A percentile compares a stretch with the other conserved stretches of the same genome.
Evolutionary conservation across 75 land plant species (phyloP).

Genomic region (Pinus taeda): DNA sequence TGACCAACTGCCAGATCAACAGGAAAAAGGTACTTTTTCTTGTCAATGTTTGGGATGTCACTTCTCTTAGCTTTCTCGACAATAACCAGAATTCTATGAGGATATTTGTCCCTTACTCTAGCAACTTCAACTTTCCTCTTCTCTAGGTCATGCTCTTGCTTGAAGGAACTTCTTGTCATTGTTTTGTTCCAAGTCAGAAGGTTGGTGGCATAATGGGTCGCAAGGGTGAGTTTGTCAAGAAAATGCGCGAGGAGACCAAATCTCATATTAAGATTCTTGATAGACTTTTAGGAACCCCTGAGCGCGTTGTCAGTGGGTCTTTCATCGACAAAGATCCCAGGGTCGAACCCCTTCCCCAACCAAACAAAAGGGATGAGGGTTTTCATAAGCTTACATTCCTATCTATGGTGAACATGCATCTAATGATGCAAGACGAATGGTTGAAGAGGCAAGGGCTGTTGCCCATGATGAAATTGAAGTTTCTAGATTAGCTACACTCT

Average conservation of each 20-base stretch:
- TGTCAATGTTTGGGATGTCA: slow-evolving; percentile 42
- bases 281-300: too few species aligned
- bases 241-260: too few species aligned
- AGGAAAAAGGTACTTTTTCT: slow-evolving; percentile 58
- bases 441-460: slow-evolving; percentile 82
- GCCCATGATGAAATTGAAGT: slow-evolving; percentile 87
- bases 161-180: slow-evolving; percentile 59
- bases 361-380: too few species aligned
- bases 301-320: too few species aligned
- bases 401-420: slow-evolving; percentile 31
- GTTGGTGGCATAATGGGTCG: too few species aligned
- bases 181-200: not conserved
- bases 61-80: slow-evolving; percentile 51
- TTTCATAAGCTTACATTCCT: too few species aligned
- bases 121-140: slow-evolving; percentile 33
- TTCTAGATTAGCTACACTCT: slow-evolving; percentile 62
- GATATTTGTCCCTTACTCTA: slow-evolving; percentile 32
- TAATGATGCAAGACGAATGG: slow-evolving; percentile 85
- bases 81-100: slow-evolving; percentile 34
- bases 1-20: slow-evolving; percentile 76
- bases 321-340: too few species aligned
- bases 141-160: slow-evolving; percentile 56
- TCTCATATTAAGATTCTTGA: too few species aligned
- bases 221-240: too few species aligned
- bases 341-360: too few species aligned